Conservation (phyloP, 192 early-diverging fungal species). For the Gamsiella multidivaricata region DNA sequence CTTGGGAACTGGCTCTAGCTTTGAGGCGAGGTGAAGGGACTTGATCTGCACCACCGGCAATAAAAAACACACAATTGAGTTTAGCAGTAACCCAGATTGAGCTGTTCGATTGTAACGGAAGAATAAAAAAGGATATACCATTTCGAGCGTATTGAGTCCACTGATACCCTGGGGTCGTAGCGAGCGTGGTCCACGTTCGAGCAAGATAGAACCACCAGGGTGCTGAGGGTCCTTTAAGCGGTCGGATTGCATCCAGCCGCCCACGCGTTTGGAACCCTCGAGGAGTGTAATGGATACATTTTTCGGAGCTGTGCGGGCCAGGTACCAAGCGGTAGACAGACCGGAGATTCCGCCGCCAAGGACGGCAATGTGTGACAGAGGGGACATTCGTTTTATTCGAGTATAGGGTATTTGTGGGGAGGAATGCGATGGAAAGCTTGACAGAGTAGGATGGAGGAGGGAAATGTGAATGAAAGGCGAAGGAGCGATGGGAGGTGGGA, state of each 20-base stretch:
- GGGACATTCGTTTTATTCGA: slow-evolving; percentile 23
- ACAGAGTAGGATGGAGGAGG: neutral
- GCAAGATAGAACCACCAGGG: slow-evolving; percentile 58
- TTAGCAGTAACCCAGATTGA: neutral
- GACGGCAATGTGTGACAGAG: slow-evolving; percentile 69
- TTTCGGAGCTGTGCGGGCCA: slow-evolving; percentile 59
- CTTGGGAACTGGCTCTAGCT: slow-evolving; percentile 70
- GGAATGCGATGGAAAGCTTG: neutral
- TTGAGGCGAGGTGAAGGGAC: slow-evolving; percentile 67
- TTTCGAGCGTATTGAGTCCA: slow-evolving; percentile 79
- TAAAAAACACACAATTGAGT: neutral
- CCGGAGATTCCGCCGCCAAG: slow-evolving; percentile 94
- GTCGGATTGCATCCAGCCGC: slow-evolving; percentile 90
- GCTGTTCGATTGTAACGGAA: neutral
- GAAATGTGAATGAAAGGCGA: no score
- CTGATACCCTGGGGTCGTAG: slow-evolving; percentile 77
- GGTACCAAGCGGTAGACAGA: slow-evolving; percentile 85
- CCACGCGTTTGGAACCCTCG: slow-evolving; percentile 74
- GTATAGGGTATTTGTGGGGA: neutral
- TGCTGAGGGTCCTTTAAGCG: slow-evolving; percentile 51
- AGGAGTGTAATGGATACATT: slow-evolving; percentile 74
- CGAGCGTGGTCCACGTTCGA: slow-evolving; percentile 88
- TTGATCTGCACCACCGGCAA: slow-evolving; percentile 57
- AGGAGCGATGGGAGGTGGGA: no score
- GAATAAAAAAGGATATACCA: slow-evolving; percentile 60